phyloP scores from a whole-genome alignment of 2,329 filamentous ascomycete genomes.

The Exserohilum turcica region DNA sequence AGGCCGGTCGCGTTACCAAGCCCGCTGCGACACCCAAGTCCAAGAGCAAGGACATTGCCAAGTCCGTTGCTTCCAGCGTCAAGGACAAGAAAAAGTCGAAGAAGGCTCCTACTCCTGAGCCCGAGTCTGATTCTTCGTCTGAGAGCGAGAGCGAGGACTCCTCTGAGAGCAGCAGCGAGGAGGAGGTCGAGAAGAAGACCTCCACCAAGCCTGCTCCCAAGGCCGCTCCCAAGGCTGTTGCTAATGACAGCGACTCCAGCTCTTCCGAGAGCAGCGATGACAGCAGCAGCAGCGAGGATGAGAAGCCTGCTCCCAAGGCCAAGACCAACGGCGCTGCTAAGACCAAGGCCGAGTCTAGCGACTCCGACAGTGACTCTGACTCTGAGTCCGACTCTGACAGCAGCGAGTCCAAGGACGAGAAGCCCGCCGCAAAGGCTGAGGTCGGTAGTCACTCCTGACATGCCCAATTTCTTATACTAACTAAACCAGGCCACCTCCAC shows the following conservation, averaged over 20 bases:
- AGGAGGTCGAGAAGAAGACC: constrained; percentile 45
- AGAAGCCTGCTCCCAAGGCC: constrained; percentile 35
- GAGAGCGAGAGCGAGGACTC: constrained; percentile 44
- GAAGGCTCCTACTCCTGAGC: constrained; percentile 56
- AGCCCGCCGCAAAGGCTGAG: constrained; percentile 33
- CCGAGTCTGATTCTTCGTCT: constrained; percentile 49
- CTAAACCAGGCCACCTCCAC: constrained; percentile 28
- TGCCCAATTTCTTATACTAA: constrained; percentile 18
- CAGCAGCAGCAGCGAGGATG: constrained; percentile 38
- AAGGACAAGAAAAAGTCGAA: constrained; percentile 59
- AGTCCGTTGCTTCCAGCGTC: constrained; percentile 51
- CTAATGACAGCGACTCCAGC: constrained; percentile 44
- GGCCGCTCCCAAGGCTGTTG: constrained; percentile 43
- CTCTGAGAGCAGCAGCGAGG: constrained; percentile 37
- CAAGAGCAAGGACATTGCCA: constrained; percentile 71
- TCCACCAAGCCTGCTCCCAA: constrained; percentile 42
- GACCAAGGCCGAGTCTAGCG: constrained; percentile 47
- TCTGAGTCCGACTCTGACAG: constrained; percentile 26
- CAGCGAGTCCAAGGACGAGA: constrained; percentile 37
- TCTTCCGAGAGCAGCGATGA: constrained; percentile 29
- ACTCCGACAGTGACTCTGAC: constrained; percentile 35
- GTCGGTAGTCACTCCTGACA: constrained; percentile 34
- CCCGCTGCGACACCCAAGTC: constrained; percentile 66
- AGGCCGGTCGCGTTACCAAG: constrained; percentile 72
- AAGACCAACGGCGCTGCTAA: constrained; percentile 42